phyloP scores from a whole-genome alignment of 2,329 filamentous ascomycete genomes.

The Hyphodiscus sp. region DNA sequence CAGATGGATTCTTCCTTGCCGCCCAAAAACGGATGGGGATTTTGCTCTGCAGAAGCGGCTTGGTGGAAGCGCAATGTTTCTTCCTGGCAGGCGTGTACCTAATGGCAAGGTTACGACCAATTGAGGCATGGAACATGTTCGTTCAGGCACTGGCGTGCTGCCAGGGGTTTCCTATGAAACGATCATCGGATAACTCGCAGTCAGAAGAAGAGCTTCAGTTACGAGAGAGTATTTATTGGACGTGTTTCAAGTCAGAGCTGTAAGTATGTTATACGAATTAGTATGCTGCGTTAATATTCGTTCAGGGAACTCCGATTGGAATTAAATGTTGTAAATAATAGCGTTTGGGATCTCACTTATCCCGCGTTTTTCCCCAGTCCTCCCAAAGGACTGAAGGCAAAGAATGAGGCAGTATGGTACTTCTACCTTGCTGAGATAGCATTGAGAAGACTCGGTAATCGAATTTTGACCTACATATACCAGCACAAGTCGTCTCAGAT shows the following conservation, averaged over 20 bases:
- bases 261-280: not conserved
- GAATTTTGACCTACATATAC: constrained; percentile 1
- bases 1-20: constrained; percentile 36
- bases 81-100: constrained; percentile 44
- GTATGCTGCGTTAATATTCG: too few species aligned
- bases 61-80: constrained; percentile 44
- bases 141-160: constrained; percentile 44
- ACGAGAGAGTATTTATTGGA: constrained; percentile 46
- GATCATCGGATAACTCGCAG: not conserved
- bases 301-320: constrained; percentile 31
- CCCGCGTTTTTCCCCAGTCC: constrained; percentile 31
- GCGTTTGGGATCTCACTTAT: constrained; percentile 11
- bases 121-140: constrained; percentile 46
- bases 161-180: constrained; percentile 31
- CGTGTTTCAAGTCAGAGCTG: constrained; percentile 48
- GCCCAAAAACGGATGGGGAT: constrained; percentile 43
- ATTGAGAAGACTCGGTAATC: constrained; percentile 30
- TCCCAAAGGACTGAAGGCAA: constrained; percentile 17
- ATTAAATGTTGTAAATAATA: constrained; percentile 37
- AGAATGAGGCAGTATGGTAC: constrained; percentile 34
- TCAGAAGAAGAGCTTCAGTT: not conserved
- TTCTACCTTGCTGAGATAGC: constrained; percentile 51
- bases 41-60: constrained; percentile 34
- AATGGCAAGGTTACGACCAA: constrained; percentile 41
- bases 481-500: not conserved